These are phyloP conservation scores for Ananas comosus DNA, from an alignment of 176 grass and related monocot genomes.

Conservation along the genomic window DNA sequence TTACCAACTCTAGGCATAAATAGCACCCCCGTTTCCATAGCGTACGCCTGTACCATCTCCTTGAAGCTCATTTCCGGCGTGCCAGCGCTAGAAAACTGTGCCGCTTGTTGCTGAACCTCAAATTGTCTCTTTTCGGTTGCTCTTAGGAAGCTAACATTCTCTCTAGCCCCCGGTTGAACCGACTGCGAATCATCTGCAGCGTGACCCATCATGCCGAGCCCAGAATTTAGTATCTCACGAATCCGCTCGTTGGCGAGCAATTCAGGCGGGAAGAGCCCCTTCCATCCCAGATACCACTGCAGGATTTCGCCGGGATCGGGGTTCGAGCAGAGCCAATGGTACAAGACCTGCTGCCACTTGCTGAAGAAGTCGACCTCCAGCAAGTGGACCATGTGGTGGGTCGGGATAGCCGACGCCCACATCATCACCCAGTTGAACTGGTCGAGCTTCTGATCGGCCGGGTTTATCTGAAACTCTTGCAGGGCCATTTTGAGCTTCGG, in stretches of 20 bases:
- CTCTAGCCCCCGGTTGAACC: slow-evolving; percentile 53
- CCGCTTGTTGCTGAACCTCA: slow-evolving; percentile 58
- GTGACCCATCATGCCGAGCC: slow-evolving; percentile 90
- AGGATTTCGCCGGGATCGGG: slow-evolving; percentile 78
- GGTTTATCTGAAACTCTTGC: slow-evolving; percentile 69
- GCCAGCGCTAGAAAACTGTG: slow-evolving; percentile 23
- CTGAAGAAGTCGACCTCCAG: slow-evolving; percentile 81
- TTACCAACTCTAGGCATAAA: slow-evolving; percentile 85
- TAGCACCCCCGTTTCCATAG: slow-evolving; percentile 59
- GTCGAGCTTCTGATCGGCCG: slow-evolving; percentile 61
- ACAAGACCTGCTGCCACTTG: slow-evolving; percentile 83
- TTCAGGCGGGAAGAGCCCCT: slow-evolving; percentile 59
- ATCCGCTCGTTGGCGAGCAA: slow-evolving; percentile 74
- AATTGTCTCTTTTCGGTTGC: slow-evolving; percentile 65
- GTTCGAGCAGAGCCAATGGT: slow-evolving; percentile 72
- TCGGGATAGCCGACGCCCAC: slow-evolving; percentile 63
- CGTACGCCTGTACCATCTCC: slow-evolving; percentile 77
- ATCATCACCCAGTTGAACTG: slow-evolving; percentile 87
- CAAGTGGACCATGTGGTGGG: slow-evolving; percentile 82
- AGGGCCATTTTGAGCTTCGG: slow-evolving; percentile 64
- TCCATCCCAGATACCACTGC: slow-evolving; percentile 87
- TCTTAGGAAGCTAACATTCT: slow-evolving; percentile 60
- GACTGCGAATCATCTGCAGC: slow-evolving; percentile 68
- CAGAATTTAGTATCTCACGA: slow-evolving; percentile 42
- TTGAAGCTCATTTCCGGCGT: slow-evolving; percentile 74